These are phyloP conservation scores for Alternaria postmessia DNA, from an alignment of 2,329 filamentous ascomycete genomes.

Conservation along the genomic window DNA sequence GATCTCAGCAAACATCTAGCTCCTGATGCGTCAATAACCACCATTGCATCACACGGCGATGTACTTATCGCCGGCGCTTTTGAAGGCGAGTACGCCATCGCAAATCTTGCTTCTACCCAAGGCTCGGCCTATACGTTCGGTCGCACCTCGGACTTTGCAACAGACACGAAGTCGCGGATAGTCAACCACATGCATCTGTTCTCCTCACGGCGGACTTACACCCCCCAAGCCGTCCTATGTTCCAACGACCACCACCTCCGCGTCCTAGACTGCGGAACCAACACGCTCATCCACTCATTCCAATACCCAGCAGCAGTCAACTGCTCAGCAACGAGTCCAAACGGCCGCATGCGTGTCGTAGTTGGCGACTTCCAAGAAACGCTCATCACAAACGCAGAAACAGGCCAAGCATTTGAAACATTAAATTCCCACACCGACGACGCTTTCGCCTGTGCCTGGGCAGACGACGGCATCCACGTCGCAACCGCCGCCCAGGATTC, in stretches of 20 bases:
- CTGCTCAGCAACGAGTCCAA: slow-evolving; percentile 75
- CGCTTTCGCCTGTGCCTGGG: slow-evolving; percentile 82
- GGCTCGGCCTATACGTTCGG: slow-evolving; percentile 53
- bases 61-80: slow-evolving; percentile 65
- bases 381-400: slow-evolving; percentile 74
- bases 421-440: slow-evolving; percentile 73
- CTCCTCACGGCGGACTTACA: slow-evolving; percentile 56
- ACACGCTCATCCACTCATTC: slow-evolving; percentile 65
- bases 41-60: slow-evolving; percentile 59
- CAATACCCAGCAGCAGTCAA: slow-evolving; percentile 72
- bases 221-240: slow-evolving; percentile 62
- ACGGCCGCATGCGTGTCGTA: slow-evolving; percentile 74
- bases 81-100: slow-evolving; percentile 64
- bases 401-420: slow-evolving; percentile 64
- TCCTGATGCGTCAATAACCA: slow-evolving; percentile 58
- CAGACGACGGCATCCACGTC: slow-evolving; percentile 76
- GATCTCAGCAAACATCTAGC: slow-evolving; percentile 56
- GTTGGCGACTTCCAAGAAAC: slow-evolving; percentile 74
- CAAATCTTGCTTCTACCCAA: slow-evolving; percentile 50
- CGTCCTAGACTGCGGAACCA: slow-evolving; percentile 63
- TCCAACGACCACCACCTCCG: slow-evolving; percentile 66
- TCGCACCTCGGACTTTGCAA: slow-evolving; percentile 58
- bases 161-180: slow-evolving; percentile 61
- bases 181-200: slow-evolving; percentile 67
- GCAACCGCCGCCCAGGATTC: slow-evolving; percentile 82